These are phyloP conservation scores for Tetrapyrgos nigripes DNA, from an alignment of 1,284 basidiomycete species.

Conservation along the genomic window DNA sequence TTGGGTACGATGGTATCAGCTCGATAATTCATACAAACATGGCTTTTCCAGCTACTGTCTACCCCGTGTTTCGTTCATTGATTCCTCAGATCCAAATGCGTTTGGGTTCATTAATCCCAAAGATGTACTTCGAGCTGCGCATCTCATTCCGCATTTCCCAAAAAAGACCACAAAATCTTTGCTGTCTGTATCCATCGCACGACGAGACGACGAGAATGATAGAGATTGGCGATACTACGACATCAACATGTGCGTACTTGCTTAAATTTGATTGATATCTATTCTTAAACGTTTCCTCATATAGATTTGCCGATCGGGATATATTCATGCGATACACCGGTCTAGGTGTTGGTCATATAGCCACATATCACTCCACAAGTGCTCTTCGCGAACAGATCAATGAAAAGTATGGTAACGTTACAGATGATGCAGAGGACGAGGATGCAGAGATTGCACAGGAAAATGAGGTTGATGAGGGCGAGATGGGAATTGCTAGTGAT, in stretches of 20 bases:
- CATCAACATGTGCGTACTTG: conserved; percentile 8
- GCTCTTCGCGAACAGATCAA: background rate
- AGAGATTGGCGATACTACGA: conserved; percentile 9
- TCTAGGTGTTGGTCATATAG: conserved; percentile 12
- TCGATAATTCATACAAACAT: conserved; percentile 12
- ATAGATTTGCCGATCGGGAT: conserved; percentile 15
- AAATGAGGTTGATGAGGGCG: conserved; percentile 4
- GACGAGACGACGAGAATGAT: conserved; percentile 9
- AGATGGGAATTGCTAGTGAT: background rate
- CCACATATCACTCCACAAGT: background rate
- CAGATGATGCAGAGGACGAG: conserved; percentile 1
- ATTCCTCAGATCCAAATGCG: conserved; percentile 17
- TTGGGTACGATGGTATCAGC: conserved; percentile 35
- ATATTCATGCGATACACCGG: conserved; percentile 16
- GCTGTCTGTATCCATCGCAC: conserved; percentile 7
- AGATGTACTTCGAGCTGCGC: conserved; percentile 31
- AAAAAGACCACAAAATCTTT: conserved; percentile 18
- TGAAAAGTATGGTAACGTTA: background rate
- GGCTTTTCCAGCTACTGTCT: conserved; percentile 24
- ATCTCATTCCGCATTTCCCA: conserved; percentile 35
- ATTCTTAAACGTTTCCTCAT: background rate
- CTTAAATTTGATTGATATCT: conserved; percentile 10
- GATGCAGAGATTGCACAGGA: conserved; percentile 3
- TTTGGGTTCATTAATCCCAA: conserved; percentile 40
- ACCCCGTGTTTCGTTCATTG: conserved; percentile 26